phyloP scores from a whole-genome alignment of 495 filamentous ascomycete species.

The Penicillium goetzii region DNA sequence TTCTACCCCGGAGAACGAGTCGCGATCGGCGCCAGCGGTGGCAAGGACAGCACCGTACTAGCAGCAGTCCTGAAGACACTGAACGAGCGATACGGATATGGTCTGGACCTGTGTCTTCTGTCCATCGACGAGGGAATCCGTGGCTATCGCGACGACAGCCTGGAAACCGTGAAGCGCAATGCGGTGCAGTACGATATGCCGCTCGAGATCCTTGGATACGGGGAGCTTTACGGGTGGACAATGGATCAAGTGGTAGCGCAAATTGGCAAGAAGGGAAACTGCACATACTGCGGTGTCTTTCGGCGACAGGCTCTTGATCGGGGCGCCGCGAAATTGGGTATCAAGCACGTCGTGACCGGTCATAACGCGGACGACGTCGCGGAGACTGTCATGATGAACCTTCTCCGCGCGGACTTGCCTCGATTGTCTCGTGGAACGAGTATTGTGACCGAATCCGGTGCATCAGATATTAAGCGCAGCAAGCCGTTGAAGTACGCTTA shows the following conservation, averaged over 20 bases:
- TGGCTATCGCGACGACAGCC: conserved; percentile 91
- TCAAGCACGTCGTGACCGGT: conserved; percentile 93
- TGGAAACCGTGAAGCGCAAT: conserved; percentile 96
- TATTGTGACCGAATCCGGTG: conserved; percentile 79
- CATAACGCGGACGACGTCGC: conserved; percentile 98
- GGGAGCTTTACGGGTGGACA: conserved; percentile 96
- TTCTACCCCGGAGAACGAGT: conserved; percentile 86
- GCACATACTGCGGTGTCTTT: conserved; percentile 98
- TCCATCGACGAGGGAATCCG: conserved; percentile 97
- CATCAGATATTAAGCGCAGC: conserved; percentile 81
- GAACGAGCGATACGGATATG: conserved; percentile 87
- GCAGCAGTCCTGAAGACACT: conserved; percentile 93
- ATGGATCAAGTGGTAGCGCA: conserved; percentile 98
- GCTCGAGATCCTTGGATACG: conserved; percentile 88
- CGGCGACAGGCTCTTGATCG: conserved; percentile 91
- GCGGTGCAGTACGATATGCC: conserved; percentile 87
- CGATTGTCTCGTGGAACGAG: conserved; percentile 87
- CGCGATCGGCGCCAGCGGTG: conserved; percentile 94
- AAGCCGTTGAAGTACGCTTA: conserved; percentile 98
- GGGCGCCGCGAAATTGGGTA: conserved; percentile 82
- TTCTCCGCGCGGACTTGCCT: conserved; percentile 87
- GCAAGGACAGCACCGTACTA: conserved; percentile 96
- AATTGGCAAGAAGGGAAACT: conserved; percentile 97
- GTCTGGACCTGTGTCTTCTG: conserved; percentile 80
- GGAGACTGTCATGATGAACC: conserved; percentile 98